Evolutionary conservation across 176 grass and related monocot genomes (phyloP).

Genomic region (Thinopyrum elongatum): DNA sequence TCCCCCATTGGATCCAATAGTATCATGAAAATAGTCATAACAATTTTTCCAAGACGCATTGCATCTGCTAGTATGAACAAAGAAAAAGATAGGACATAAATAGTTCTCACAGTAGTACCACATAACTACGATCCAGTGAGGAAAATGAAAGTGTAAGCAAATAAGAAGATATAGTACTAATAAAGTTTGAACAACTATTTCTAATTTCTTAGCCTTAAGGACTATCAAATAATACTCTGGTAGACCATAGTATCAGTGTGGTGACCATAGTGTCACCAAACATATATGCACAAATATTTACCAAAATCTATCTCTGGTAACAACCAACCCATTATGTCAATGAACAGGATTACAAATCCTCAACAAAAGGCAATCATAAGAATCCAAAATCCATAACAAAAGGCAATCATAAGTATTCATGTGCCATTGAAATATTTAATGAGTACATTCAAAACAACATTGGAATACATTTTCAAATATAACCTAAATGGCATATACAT

Average conservation of each 20-base stretch:
- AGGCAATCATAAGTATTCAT: background rate
- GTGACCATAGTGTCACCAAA: background rate
- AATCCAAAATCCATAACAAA: too few relatives aligned
- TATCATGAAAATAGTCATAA: conserved; percentile 91
- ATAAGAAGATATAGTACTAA: background rate
- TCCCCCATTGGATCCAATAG: conserved; percentile 61
- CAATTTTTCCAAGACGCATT: conserved; percentile 92
- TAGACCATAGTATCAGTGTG: background rate
- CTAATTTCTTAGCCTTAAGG: background rate
- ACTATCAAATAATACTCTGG: background rate
- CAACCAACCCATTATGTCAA: background rate
- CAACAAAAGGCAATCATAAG: background rate
- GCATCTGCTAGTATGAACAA: conserved; percentile 78
- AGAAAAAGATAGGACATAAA: conserved; percentile 25
- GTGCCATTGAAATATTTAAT: background rate
- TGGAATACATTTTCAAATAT: background rate
- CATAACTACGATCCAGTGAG: background rate
- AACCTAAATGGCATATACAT: conserved; percentile 19
- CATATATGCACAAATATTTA: background rate
- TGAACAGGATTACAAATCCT: background rate
- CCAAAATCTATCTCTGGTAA: background rate
- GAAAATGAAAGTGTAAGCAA: background rate
- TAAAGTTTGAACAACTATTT: background rate
- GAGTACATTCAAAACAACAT: background rate
- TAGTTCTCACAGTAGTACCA: background rate